A percentile compares a stretch with the other conserved stretches of the same genome.
These are phyloP conservation scores for Rhizophagus sp. DNA, from an alignment of 192 early-diverging fungal species.

Conservation along the genomic window DNA sequence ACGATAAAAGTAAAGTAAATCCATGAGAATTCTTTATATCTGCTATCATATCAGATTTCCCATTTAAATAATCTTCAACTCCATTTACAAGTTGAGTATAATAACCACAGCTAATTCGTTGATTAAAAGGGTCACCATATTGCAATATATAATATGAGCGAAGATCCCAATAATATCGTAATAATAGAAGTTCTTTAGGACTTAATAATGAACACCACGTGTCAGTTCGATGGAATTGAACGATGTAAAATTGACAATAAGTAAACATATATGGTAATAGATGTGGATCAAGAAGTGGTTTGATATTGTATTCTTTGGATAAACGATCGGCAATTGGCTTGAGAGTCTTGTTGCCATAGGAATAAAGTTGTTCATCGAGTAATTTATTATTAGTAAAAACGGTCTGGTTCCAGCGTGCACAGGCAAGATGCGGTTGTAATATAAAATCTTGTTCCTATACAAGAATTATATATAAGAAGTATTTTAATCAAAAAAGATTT, in stretches of 20 bases:
- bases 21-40: constrained; percentile 15
- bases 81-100: constrained; percentile 5
- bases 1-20: background rate
- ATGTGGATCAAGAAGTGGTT: background rate
- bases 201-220: constrained; percentile 4
- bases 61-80: constrained; percentile 14
- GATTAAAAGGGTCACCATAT: background rate
- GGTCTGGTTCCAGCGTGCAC: background rate
- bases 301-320: constrained; percentile 4
- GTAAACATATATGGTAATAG: background rate
- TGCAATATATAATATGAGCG: background rate
- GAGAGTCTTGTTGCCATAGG: constrained; percentile 4
- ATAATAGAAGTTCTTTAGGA: background rate
- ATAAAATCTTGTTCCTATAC: background rate
- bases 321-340: background rate
- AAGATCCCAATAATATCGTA: constrained; percentile 1
- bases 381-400: background rate
- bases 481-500: background rate
- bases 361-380: background rate
- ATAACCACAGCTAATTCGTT: background rate
- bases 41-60: background rate
- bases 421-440: background rate
- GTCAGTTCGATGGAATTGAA: background rate
- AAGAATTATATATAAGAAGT: background rate
- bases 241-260: background rate